Conservation (phyloP, 2,329 filamentous ascomycete genomes). For the Annulohypoxylon truncatum region DNA sequence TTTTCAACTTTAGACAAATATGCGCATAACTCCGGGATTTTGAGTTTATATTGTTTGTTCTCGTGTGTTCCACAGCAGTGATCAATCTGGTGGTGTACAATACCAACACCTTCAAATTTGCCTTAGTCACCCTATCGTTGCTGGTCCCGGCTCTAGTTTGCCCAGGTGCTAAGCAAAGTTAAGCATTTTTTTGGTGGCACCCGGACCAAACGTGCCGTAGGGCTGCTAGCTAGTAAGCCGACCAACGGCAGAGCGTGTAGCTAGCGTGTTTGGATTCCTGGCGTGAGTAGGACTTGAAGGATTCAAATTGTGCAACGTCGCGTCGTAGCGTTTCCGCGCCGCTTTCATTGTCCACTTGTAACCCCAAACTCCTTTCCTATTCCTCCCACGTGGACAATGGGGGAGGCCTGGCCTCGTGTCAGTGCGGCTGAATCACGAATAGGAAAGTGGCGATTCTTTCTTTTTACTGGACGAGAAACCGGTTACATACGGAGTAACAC, state of each 20-base stretch:
- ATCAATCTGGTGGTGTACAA: conserved; percentile 1
- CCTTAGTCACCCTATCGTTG: not conserved
- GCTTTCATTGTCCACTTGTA: conserved; percentile 22
- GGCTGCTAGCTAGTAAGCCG: conserved; percentile 2
- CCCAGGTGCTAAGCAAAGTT: not conserved
- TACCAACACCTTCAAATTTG: not conserved
- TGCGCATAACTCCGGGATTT: not conserved
- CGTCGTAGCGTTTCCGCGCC: conserved; percentile 21
- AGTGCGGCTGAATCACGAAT: conserved; percentile 33
- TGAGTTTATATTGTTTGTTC: conserved; percentile 3
- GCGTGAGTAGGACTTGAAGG: conserved; percentile 29
- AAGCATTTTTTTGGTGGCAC: conserved; percentile 2
- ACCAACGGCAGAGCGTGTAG: not conserved
- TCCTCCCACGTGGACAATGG: conserved; percentile 33
- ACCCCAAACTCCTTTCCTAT: conserved; percentile 16
- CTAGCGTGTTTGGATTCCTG: conserved; percentile 15
- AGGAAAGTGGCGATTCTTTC: conserved; percentile 24
- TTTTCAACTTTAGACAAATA: conserved; percentile 1
- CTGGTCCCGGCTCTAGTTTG: not conserved
- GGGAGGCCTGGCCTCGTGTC: conserved; percentile 19
- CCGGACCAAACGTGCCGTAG: conserved; percentile 1
- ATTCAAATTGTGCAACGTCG: conserved; percentile 35
- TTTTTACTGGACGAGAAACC: conserved; percentile 12
- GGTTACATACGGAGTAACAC: conserved; percentile 30
- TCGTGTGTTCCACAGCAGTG: not conserved